Evolutionary conservation across 1,139 yeast species (phyloP).

Genomic region (Blastobotrys serpentis): DNA sequence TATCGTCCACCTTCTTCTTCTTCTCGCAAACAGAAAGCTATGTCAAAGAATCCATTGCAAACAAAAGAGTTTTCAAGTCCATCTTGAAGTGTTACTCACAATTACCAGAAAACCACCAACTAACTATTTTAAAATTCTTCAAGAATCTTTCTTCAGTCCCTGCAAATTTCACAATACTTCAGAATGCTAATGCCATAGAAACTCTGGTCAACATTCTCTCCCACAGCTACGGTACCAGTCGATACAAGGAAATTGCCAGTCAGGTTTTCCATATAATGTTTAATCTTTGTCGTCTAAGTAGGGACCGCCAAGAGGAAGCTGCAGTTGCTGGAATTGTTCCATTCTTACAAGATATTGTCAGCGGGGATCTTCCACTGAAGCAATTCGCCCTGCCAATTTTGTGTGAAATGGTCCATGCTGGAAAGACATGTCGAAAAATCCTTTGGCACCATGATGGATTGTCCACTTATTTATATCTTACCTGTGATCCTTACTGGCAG

Average conservation of each 20-base stretch:
- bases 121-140: conserved; percentile 34
- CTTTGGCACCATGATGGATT: conserved; percentile 46
- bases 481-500: conserved; percentile 68
- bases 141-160: conserved; percentile 35
- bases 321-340: conserved; percentile 57
- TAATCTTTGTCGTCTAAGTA: conserved; percentile 60
- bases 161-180: conserved; percentile 29
- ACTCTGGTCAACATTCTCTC: conserved; percentile 33
- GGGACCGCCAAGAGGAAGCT: conserved; percentile 51
- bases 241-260: conserved; percentile 26
- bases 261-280: conserved; percentile 40
- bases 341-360: conserved; percentile 47
- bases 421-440: conserved; percentile 42
- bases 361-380: conserved; percentile 51
- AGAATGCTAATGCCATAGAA: conserved; percentile 35
- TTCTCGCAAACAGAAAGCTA: conserved; percentile 39
- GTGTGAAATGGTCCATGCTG: conserved; percentile 60
- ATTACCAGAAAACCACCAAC: conserved; percentile 23
- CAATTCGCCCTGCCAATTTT: conserved; percentile 63
- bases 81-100: conserved; percentile 26
- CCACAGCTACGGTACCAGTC: conserved; percentile 16
- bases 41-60: conserved; percentile 33
- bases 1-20: conserved; percentile 32
- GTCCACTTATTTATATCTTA: conserved; percentile 48
- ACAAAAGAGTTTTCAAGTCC: conserved; percentile 24